phyloP scores from a whole-genome alignment of 495 filamentous ascomycete species.

The Aspergillus diversus region DNA sequence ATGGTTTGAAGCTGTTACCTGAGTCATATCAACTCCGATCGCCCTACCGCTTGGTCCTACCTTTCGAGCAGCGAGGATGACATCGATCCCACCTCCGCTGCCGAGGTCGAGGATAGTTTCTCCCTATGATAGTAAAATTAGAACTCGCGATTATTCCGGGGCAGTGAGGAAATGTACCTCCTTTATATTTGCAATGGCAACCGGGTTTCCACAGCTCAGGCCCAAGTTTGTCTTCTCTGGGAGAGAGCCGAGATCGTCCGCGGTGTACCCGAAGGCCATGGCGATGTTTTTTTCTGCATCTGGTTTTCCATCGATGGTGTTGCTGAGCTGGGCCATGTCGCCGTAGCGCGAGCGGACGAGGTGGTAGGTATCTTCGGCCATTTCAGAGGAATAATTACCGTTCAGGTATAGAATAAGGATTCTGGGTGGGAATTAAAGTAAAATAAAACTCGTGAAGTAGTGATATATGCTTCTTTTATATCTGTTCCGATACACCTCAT shows the following conservation, averaged over 20 bases:
- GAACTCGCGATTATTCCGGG: too few relatives aligned
- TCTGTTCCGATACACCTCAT: too few relatives aligned
- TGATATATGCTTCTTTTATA: too few relatives aligned
- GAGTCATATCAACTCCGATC: slow-evolving; percentile 67
- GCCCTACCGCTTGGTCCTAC: slow-evolving; percentile 54
- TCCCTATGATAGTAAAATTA: slow-evolving; percentile 37
- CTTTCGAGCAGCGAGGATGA: slow-evolving; percentile 58
- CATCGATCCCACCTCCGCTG: slow-evolving; percentile 62
- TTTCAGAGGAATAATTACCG: background rate
- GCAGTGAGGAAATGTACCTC: slow-evolving; percentile 21
- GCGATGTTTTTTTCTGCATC: slow-evolving; percentile 43
- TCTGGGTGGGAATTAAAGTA: too few relatives aligned
- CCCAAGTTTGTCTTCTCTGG: slow-evolving; percentile 61
- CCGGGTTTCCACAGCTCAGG: slow-evolving; percentile 64
- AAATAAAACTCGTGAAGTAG: too few relatives aligned
- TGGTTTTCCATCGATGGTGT: slow-evolving; percentile 1
- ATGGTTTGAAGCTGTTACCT: slow-evolving; percentile 36
- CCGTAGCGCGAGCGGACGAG: slow-evolving; percentile 21
- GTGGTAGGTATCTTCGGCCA: slow-evolving; percentile 15
- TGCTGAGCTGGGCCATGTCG: slow-evolving; percentile 16
- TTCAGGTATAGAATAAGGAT: too few relatives aligned
- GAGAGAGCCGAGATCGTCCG: slow-evolving; percentile 52
- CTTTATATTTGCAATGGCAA: slow-evolving; percentile 54
- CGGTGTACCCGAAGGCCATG: slow-evolving; percentile 59
- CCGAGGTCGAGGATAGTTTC: slow-evolving; percentile 65